These are phyloP conservation scores for Globisporangium polare DNA, from an alignment of 352 stramenopile genomes.

Conservation along the genomic window DNA sequence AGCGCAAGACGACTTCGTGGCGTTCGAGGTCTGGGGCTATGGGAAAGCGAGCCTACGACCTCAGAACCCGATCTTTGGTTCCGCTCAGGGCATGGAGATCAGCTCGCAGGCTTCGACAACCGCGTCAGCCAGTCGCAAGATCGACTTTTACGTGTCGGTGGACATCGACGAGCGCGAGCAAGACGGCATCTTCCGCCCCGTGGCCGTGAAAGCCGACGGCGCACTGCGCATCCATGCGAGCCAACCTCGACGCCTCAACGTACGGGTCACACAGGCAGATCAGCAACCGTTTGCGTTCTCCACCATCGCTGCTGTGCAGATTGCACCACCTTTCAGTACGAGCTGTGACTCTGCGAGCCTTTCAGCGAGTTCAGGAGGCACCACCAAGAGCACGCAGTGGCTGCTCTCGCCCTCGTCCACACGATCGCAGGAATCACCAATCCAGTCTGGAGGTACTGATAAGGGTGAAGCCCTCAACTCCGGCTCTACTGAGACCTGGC, in stretches of 20 bases:
- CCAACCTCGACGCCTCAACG: conserved; percentile 44
- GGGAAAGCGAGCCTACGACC: conserved; percentile 21
- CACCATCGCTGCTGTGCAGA: conserved; percentile 36
- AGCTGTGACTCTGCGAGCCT: conserved; percentile 10
- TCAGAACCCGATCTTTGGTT: not conserved
- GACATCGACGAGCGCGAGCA: conserved; percentile 68
- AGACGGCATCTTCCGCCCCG: conserved; percentile 61
- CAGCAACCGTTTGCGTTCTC: conserved; percentile 45
- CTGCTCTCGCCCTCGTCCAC: conserved; percentile 29
- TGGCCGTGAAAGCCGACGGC: conserved; percentile 67
- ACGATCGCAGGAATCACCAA: not conserved
- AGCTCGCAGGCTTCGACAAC: not conserved
- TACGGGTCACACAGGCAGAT: conserved; percentile 71
- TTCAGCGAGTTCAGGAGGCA: conserved; percentile 11
- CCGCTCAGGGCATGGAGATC: not conserved
- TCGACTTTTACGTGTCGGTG: conserved; percentile 67
- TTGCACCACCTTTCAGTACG: conserved; percentile 29
- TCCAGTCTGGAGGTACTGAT: too few relatives aligned
- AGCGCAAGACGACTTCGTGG: conserved; percentile 31
- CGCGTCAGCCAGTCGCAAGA: conserved; percentile 13
- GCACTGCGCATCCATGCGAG: conserved; percentile 58
- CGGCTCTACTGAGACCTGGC: conserved; percentile 22
- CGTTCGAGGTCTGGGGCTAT: conserved; percentile 55
- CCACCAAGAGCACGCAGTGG: conserved; percentile 34
- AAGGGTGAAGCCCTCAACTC: not conserved